phyloP scores from a whole-genome alignment of 2,329 filamentous ascomycete species.

The Erysiphe neolycopersici region DNA sequence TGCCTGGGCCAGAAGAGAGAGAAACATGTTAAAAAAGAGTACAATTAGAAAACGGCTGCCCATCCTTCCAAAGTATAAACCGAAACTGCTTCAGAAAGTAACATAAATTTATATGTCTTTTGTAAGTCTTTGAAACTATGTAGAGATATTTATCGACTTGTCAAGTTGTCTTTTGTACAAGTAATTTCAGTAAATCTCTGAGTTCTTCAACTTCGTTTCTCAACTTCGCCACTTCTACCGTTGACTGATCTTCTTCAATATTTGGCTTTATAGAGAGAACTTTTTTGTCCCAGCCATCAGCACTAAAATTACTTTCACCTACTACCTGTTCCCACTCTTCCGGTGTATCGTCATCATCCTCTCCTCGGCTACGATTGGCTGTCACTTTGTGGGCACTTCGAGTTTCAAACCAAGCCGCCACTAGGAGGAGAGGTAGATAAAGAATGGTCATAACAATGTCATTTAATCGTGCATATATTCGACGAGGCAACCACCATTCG shows the following conservation, averaged over 20 bases:
- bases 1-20: too few relatives aligned
- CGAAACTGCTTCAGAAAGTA: too few relatives aligned
- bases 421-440: conserved; percentile 59
- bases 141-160: too few relatives aligned
- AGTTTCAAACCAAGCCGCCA: conserved; percentile 49
- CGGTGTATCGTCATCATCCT: conserved; percentile 65
- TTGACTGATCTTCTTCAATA: conserved; percentile 49
- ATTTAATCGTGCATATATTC: conserved; percentile 55
- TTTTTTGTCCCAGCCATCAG: conserved; percentile 61
- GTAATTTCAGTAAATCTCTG: conserved; percentile 15
- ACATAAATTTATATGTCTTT: too few relatives aligned
- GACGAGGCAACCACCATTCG: conserved; percentile 72
- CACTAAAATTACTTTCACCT: conserved; percentile 48
- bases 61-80: too few relatives aligned
- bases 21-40: too few relatives aligned
- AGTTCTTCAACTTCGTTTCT: conserved; percentile 30
- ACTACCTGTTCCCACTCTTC: conserved; percentile 85
- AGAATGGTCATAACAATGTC: conserved; percentile 66
- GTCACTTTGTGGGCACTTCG: conserved; percentile 37
- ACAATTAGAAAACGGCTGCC: too few relatives aligned
- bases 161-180: conserved; percentile 3
- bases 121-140: too few relatives aligned
- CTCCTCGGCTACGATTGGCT: conserved; percentile 49
- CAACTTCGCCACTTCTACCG: conserved; percentile 38
- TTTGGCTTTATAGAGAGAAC: conserved; percentile 56